Evolutionary conservation across 805 yeast genomes (phyloP), one percentile per base, ranked within the genome.

Genomic region (Kodamaea lidongshanica): DNA sequence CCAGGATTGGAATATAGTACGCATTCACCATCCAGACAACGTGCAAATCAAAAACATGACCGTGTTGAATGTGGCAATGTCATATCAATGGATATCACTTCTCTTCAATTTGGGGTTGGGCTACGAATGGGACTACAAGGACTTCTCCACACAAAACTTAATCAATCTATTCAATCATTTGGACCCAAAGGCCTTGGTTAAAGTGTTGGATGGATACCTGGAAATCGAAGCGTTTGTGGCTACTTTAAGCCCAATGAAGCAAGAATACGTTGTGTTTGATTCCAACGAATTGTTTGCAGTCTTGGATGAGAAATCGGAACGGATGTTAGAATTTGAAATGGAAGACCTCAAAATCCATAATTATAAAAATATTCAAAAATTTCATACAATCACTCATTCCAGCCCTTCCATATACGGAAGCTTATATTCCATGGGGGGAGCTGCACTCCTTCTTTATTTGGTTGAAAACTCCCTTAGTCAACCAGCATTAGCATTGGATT

Each of bases 11-110:
- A 51, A 58, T 38, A 61, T 61, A 33, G 27, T 61, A 1, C 54
- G 55, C 28, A 44, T 61, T n/a, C 66, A 67, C n/a, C 33, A 30
- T 6, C 46, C 48, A 20, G 35, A 45, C 16, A 30, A 28, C 11
- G 21, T 30, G 5, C 17, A 40, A n/a, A 16, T 25, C 19, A 50
- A 54, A 20, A 72, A 61, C 35, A 40, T 73, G 2, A 38, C 65
- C 8, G 37, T 75, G 0, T 39, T 73, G 10, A 58, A 58, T 24
- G 50, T 43, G 3, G 39, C 52, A 2, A 54, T 64, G 18, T 49
- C 67, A 0, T 48, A 52, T 23, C 77, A 72, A 34, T 77, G 84
- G 84, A 54, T 74, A 1, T 46, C 57, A 15, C 38, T 72, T 3
- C 54, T 76, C 0, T 67, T 59, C 38, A 54, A 54, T 29, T 46